phyloP scores from a whole-genome alignment of 2,329 filamentous ascomycete genomes.

The Diaporthe aspalathi region DNA sequence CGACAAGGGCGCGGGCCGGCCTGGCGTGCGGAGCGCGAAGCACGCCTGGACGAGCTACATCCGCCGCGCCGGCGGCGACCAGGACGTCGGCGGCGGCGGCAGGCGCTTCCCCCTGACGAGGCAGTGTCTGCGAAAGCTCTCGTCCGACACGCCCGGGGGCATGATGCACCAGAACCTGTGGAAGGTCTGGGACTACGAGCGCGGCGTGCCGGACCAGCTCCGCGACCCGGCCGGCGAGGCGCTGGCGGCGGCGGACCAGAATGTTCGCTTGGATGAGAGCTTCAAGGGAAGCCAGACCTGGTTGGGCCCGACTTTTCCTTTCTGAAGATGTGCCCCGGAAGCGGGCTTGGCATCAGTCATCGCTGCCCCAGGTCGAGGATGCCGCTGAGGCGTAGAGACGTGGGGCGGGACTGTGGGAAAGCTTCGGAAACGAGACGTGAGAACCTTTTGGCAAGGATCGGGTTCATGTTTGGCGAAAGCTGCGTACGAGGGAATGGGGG shows the following conservation, averaged over 20 bases:
- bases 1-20: constrained; percentile 3
- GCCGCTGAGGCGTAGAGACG: not conserved
- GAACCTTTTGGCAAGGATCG: not conserved
- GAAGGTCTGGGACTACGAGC: constrained; percentile 11
- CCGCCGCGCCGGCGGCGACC: not conserved
- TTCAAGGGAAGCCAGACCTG: not conserved
- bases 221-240: not conserved
- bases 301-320: not conserved
- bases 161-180: not conserved
- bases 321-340: not conserved
- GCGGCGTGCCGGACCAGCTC: not conserved
- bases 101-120: constrained; percentile 22
- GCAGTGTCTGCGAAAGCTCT: not conserved
- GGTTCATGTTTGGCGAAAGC: not conserved
- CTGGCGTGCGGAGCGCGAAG: constrained; percentile 30
- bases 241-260: not conserved
- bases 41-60: constrained; percentile 22
- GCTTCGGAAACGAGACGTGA: not conserved
- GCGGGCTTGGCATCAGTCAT: not conserved
- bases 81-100: not conserved
- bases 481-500: not conserved
- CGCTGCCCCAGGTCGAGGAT: not conserved
- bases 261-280: not conserved
- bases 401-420: not conserved
- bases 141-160: not conserved